phyloP scores from a whole-genome alignment of 345 rosid genomes.

The Hibiscus mutabilis region DNA sequence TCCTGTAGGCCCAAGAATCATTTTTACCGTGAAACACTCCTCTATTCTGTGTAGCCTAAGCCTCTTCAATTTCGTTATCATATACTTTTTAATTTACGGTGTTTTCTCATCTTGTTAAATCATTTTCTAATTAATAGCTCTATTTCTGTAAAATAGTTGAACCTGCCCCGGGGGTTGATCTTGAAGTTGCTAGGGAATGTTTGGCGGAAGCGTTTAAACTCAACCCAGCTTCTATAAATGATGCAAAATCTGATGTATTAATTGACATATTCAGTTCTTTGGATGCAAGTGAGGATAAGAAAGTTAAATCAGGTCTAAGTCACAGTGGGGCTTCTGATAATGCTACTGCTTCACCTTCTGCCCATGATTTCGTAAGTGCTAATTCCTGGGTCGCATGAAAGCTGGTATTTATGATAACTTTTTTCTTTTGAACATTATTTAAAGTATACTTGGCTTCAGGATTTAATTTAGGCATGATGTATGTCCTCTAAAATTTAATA shows the following conservation, averaged over 20 bases:
- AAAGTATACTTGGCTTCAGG: neutral
- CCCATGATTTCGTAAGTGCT: slow-evolving; percentile 16
- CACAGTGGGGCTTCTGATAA: slow-evolving; percentile 15
- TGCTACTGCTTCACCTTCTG: slow-evolving; percentile 31
- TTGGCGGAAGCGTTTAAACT: slow-evolving; percentile 53
- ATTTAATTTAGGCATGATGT: neutral
- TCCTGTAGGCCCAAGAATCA: neutral
- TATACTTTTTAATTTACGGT: neutral
- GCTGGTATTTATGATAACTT: slow-evolving; percentile 13
- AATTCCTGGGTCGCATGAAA: slow-evolving; percentile 18
- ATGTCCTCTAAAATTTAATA: neutral
- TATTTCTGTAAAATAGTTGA: slow-evolving; percentile 42
- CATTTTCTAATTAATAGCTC: neutral
- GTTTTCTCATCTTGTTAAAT: neutral
- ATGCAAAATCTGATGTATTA: slow-evolving; percentile 42
- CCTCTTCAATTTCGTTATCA: no score
- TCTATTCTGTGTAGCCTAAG: neutral
- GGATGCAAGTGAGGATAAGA: slow-evolving; percentile 19
- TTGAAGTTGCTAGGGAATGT: slow-evolving; percentile 74
- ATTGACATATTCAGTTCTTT: slow-evolving; percentile 46
- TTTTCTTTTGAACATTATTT: neutral
- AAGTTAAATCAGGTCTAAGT: slow-evolving; percentile 11
- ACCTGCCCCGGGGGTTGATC: slow-evolving; percentile 58
- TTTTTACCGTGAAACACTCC: neutral
- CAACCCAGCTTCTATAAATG: slow-evolving; percentile 21